Base-by-base conservation (phyloP, 805 yeast species). In the Allodekkera sacchari region DNA sequence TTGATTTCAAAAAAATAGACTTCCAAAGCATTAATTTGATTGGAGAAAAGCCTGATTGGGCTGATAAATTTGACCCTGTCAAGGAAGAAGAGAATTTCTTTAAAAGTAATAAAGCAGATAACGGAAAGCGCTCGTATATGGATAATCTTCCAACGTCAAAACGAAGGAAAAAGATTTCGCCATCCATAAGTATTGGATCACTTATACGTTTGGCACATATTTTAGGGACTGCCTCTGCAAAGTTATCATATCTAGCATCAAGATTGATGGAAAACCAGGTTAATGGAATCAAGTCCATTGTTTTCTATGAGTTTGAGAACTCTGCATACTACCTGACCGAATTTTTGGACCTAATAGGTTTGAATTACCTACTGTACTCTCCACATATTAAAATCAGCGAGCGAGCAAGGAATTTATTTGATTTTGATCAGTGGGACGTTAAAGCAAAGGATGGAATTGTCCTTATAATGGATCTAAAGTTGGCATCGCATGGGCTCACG, bases 291-390 rank as follows among this genome's bases (percentile, higher is more conserved):
- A 74, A 79, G 48, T 68, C 79, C 11, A 60, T 79, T 18, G 74
- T 79, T 0, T 79, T 79, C 47, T 80, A 72, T 47, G 85, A 79
- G 39, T 76, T 73, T 50, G 83, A 77, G 47, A 84, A 79, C 40
- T 66, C 74, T 29, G 87, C 85, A 0, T 78, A 72, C 45, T 77
- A 75, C 46, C 47, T 79, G 18, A 68, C 82, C 0, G 88, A 80
- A 42, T 58, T 75, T 9, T 45, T 80, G 30, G 87, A 79, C 51
- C 36, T 77, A 0, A 41, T 76, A 12, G 84, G 87, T 0, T 48
- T 78, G 13, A 62, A 66, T 25, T 78, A 77, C 45, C 60, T 77
- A 28, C 63, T 79, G 44, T 80, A 80, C 54, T 76, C 84, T 0
- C 68, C 84, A 0, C 72, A 72, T 32, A 65, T 77, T 22, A 61